A percentile compares a stretch with the other conserved stretches of the same genome.
Evolutionary conservation across 805 yeast species (phyloP).

Genomic region (Groenewaldozyma salmanticensis): DNA sequence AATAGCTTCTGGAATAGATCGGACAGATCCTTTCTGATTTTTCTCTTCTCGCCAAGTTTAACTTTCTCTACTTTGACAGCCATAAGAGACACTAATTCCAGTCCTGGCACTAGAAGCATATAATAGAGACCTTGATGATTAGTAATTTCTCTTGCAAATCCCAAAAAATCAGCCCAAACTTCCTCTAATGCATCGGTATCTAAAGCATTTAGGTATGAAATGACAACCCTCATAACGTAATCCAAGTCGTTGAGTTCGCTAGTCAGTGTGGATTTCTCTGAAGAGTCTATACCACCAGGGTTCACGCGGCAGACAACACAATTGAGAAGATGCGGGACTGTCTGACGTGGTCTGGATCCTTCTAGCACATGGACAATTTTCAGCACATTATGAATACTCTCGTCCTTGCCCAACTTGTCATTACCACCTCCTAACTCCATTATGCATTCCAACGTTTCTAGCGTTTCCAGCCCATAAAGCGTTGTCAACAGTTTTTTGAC

Average conservation of each 20-base stretch:
- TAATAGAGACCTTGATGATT: constrained; percentile 40
- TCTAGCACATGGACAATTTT: constrained; percentile 71
- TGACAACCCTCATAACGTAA: constrained; percentile 43
- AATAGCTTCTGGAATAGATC: constrained; percentile 35
- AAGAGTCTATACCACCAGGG: constrained; percentile 35
- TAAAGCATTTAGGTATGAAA: constrained; percentile 51
- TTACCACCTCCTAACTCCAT: constrained; percentile 29
- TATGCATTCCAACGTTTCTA: constrained; percentile 62
- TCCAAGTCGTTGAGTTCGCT: constrained; percentile 29
- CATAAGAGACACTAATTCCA: constrained; percentile 43
- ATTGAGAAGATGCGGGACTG: constrained; percentile 56
- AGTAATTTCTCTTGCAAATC: constrained; percentile 51
- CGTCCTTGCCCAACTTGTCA: constrained; percentile 7
- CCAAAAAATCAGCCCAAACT: constrained; percentile 50
- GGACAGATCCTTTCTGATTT: constrained; percentile 46
- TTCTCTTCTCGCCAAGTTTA: constrained; percentile 53
- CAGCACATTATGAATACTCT: constrained; percentile 30
- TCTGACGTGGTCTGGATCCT: constrained; percentile 68
- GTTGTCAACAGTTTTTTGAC: constrained; percentile 57
- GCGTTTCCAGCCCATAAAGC: constrained; percentile 56
- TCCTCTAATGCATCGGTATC: constrained; percentile 76
- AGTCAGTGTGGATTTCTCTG: constrained; percentile 1
- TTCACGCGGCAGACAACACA: constrained; percentile 16
- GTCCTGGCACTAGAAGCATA: constrained; percentile 40
- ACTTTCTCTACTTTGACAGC: constrained; percentile 48